phyloP scores from a whole-genome alignment of 352 stramenopile genomes.

The Halophytophthora polymorphica region DNA sequence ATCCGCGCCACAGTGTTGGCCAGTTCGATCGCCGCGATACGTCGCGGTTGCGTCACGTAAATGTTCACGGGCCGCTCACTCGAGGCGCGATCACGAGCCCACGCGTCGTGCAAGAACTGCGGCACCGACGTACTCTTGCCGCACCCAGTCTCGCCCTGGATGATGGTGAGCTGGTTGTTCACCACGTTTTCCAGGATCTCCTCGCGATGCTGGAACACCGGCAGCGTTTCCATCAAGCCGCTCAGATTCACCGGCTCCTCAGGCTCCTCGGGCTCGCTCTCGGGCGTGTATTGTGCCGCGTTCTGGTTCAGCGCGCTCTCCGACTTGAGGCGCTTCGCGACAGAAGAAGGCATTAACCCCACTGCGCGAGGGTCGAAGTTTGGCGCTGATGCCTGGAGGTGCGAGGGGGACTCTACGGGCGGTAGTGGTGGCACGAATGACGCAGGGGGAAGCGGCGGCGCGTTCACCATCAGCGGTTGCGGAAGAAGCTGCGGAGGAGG shows the following conservation, averaged over 20 bases:
- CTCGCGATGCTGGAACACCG: slow-evolving; percentile 85
- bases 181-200: slow-evolving; percentile 83
- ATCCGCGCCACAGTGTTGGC: slow-evolving; percentile 92
- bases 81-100: slow-evolving; percentile 25
- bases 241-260: slow-evolving; percentile 31
- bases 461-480: background rate
- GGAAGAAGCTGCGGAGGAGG: too few relatives aligned
- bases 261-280: slow-evolving; percentile 3
- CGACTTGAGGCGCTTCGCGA: slow-evolving; percentile 33
- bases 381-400: slow-evolving; percentile 14
- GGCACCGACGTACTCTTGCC: slow-evolving; percentile 96
- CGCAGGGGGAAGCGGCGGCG: slow-evolving; percentile 4
- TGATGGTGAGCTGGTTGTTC: slow-evolving; percentile 88
- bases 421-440: slow-evolving; percentile 14
- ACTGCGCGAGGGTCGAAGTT: slow-evolving; percentile 13
- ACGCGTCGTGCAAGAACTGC: slow-evolving; percentile 89
- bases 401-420: slow-evolving; percentile 3
- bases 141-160: slow-evolving; percentile 93
- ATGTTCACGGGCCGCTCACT: slow-evolving; percentile 84
- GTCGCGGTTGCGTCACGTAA: slow-evolving; percentile 93
- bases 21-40: slow-evolving; percentile 90
- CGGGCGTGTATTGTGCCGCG: slow-evolving; percentile 5
- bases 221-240: slow-evolving; percentile 70
- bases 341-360: slow-evolving; percentile 36
- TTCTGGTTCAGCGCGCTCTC: slow-evolving; percentile 21